Percentiles rank a stretch among this genome's conserved stretches.
phyloP scores from a whole-genome alignment of 179 eudicot genomes.

The Heliamphora pulchella region DNA sequence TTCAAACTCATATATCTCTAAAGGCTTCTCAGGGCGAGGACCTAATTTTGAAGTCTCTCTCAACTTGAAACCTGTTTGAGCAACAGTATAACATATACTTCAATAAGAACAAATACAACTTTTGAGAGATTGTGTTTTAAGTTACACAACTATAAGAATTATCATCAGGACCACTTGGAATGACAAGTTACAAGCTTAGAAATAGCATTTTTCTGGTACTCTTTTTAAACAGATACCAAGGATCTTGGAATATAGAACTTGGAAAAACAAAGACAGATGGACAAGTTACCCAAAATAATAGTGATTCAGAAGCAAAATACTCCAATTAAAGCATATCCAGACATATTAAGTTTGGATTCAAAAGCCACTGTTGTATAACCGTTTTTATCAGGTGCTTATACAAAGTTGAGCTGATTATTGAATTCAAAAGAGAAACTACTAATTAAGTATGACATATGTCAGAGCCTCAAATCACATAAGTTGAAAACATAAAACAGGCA shows the following conservation, averaged over 20 bases:
- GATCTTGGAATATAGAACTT: not conserved
- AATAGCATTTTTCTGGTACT: not conserved
- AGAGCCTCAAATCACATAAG: not conserved
- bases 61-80: constrained; percentile 56
- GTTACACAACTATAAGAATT: not conserved
- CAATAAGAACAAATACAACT: not conserved
- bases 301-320: not conserved
- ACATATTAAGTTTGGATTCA: not conserved
- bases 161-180: not conserved
- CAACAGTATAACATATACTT: not conserved
- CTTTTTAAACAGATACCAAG: not conserved
- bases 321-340: not conserved
- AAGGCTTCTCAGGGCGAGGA: constrained; percentile 88
- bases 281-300: not conserved
- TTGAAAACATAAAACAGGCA: not conserved
- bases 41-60: constrained; percentile 85
- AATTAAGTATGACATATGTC: not conserved
- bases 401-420: constrained; percentile 7
- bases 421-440: not conserved
- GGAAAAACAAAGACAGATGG: not conserved
- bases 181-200: not conserved
- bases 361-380: not conserved
- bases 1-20: constrained; percentile 95
- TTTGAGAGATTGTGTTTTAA: not conserved
- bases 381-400: not conserved